These are phyloP conservation scores for Trametes elegans DNA, from an alignment of 768 basidiomycete genomes.

Conservation along the genomic window DNA sequence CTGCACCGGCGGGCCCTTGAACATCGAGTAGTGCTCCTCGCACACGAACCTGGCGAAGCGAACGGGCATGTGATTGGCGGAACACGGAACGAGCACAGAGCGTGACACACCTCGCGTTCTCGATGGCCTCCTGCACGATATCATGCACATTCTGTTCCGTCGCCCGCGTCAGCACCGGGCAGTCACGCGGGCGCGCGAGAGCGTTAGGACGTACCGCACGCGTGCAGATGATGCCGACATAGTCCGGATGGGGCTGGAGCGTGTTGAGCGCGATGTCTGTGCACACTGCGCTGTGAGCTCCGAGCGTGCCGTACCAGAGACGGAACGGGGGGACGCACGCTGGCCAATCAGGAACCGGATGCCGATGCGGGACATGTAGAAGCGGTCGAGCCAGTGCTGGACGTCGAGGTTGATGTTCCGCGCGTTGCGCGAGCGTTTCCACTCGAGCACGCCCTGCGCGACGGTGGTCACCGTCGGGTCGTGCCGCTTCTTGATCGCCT, in stretches of 20 bases:
- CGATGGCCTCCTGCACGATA: slow-evolving; percentile 97
- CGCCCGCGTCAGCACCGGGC: slow-evolving; percentile 1
- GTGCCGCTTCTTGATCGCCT: slow-evolving; percentile 90
- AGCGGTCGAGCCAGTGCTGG: slow-evolving; percentile 94
- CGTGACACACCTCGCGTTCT: slow-evolving; percentile 66
- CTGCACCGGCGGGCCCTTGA: slow-evolving; percentile 94
- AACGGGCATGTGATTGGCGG: too few relatives aligned
- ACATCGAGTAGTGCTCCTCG: slow-evolving; percentile 93
- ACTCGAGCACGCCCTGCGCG: slow-evolving; percentile 94
- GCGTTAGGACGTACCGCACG: slow-evolving; percentile 61
- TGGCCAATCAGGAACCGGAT: slow-evolving; percentile 97
- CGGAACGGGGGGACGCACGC: slow-evolving; percentile 47
- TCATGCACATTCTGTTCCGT: slow-evolving; percentile 80
- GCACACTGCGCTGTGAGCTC: background rate
- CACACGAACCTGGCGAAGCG: slow-evolving; percentile 82
- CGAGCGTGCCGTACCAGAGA: background rate
- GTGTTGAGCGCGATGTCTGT: slow-evolving; percentile 93
- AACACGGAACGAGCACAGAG: background rate
- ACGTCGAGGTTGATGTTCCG: slow-evolving; percentile 80
- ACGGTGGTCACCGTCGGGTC: slow-evolving; percentile 98
- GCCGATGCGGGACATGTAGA: slow-evolving; percentile 93
- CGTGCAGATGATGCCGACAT: slow-evolving; percentile 97
- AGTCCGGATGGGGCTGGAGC: slow-evolving; percentile 83
- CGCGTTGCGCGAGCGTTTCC: slow-evolving; percentile 77
- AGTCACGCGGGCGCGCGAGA: background rate